Base-by-base conservation (phyloP, 2,329 filamentous ascomycete species). In the Aspergillus costaricaensis region DNA sequence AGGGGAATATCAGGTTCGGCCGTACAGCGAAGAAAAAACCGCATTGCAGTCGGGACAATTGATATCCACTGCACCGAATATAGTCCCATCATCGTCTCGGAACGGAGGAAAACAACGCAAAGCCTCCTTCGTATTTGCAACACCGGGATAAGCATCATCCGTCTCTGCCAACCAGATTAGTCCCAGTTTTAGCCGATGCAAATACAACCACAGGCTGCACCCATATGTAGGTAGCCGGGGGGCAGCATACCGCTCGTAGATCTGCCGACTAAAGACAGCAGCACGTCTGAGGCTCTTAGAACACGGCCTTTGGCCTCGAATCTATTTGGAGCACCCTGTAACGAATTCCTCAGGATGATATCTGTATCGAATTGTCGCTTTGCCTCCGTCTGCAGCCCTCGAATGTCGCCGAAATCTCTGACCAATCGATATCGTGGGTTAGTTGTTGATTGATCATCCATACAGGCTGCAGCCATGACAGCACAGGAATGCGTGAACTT, bases 41-140 rank as follows among this genome's bases (percentile, higher is more conserved):
- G 70, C 71, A 47, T 72, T 67, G 48, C 71, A 73, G 55, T 73
- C 71, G 2, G 67, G 66, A 56, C 71, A 73, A 57, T 62, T 58
- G 30, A 63, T 51, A 30, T 72, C 69, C 47, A 60, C 57, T 15
- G 62, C 63, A 43, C 67, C 68, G 5, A 65, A 57, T 9, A 57
- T 61, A 30, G 57, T 43, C 9, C 59, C 68, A 41, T 71, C 70
- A 43, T 70, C 67, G 56, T 71, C 67, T 19, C 63, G 63, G 50
- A 68, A 65, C 6, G 70, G 69, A 8, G 70, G 70, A 15, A 71
- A 73, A 6, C 67, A 48, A 17, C 70, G 68, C n/a, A 73, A 44
- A 8, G 63, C 67, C 58, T 72, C 69, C 32, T 70, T 64, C 17
- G 70, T 70, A 43, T 57, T 70, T 43, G 64, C 65, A 19, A 72